Evolutionary conservation across 306 rosid species (phyloP), one percentile per base, ranked within the genome.

Genomic region (Lotus japonicus): DNA sequence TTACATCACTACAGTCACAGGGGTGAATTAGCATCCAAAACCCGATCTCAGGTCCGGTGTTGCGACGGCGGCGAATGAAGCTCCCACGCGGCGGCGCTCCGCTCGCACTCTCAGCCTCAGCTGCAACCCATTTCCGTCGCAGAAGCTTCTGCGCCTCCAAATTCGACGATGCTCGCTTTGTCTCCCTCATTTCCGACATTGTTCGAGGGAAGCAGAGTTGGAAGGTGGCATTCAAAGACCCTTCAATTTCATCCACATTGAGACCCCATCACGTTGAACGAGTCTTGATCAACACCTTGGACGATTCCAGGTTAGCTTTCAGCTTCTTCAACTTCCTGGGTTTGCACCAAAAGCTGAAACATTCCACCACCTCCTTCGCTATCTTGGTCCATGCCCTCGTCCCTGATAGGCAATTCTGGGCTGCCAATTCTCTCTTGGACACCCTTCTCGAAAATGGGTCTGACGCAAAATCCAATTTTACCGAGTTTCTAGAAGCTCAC

Each of bases 271-370:
- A 92, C 41, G 88, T 92, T 1, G 96, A 92, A 72, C 70, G 64
- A 62, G 80, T 92, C 51, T 77, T 90, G 80, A 66, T 85, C 53
- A 87, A 76, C 45, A 83, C 83, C 44, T 4, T 82, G 1, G 83
- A 79, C 28, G 82, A 92, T 72, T 46, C 94, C 80, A 88, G 77
- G 84, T 76, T 90, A 76, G 97, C 97, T 17, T 72, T 92, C 78
- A 83, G 97, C 55, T 90, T 92, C 86, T 92, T 92, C 83, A 92
- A 92, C 73, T 92, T 90, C 65, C 73, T 92, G 61, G 98, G 98
- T 33, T 75, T 92, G 58, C 94, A 88, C 83, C 66, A 72, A 74
- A 85, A 80, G 70, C 86, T 92, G 79, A 73, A 79, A 58, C 98
- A 92, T 56, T 84, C 98, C 1, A 76, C 81, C 9, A 55, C 91